Conservation (phyloP, 2,329 filamentous ascomycete genomes). For the Periglandula ipomoeae region DNA sequence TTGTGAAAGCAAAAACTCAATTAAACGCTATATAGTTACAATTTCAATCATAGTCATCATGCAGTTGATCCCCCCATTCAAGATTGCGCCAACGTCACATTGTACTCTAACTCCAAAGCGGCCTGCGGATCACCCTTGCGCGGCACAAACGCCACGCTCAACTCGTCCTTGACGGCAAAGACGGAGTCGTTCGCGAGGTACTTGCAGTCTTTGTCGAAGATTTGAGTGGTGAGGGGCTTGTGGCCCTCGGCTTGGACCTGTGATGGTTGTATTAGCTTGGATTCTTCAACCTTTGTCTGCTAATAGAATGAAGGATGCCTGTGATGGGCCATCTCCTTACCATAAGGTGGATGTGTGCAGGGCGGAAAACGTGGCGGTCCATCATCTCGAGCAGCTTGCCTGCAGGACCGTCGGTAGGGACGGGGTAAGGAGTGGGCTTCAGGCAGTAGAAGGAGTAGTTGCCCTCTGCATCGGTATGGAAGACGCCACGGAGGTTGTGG, state of each 20-base stretch:
- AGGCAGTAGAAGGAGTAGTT: conserved; percentile 54
- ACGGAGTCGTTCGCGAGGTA: conserved; percentile 47
- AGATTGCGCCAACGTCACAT: conserved; percentile 38
- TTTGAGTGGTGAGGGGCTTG: conserved; percentile 61
- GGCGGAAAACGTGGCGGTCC: conserved; percentile 47
- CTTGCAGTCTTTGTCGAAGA: conserved; percentile 60
- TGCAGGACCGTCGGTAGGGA: conserved; percentile 42
- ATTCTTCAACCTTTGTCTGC: no score
- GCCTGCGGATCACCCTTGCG: conserved; percentile 34
- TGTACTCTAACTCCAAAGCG: conserved; percentile 50
- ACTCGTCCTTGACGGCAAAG: conserved; percentile 44
- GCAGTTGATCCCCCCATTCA: background rate
- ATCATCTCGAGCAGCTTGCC: conserved; percentile 42
- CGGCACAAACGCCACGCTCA: conserved; percentile 33
- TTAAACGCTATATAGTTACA: background rate
- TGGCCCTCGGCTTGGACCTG: conserved; percentile 44
- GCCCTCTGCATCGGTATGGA: conserved; percentile 57
- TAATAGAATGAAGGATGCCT: background rate
- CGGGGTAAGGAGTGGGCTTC: conserved; percentile 47
- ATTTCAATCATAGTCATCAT: background rate
- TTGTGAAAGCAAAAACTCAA: background rate
- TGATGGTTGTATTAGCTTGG: background rate
- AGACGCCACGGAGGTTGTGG: conserved; percentile 65
- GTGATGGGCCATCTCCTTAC: conserved; percentile 17
- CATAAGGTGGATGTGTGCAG: conserved; percentile 53